Conservation (phyloP, 352 stramenopile genomes). For the Globisporangium apiculatum region DNA sequence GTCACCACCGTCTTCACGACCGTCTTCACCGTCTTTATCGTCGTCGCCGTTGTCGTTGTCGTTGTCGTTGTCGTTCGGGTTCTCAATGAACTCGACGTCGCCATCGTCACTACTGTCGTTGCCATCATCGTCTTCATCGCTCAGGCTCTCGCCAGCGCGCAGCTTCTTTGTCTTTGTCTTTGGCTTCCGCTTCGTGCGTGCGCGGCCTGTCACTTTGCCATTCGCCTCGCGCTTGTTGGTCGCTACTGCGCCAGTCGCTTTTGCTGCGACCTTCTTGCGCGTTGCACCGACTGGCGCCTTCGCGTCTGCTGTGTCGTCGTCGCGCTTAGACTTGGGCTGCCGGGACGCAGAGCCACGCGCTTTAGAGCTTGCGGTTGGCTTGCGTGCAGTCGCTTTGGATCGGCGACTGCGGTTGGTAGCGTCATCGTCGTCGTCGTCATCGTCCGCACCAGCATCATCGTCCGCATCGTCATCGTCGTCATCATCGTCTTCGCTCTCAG, state of each 20-base stretch:
- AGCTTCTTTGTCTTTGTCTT: neutral
- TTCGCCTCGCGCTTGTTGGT: neutral
- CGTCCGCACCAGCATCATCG: neutral
- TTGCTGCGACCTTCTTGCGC: slow-evolving; percentile 10
- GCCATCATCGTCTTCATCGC: neutral
- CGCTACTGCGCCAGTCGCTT: slow-evolving; percentile 8
- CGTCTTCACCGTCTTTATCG: neutral
- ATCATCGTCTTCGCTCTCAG: neutral
- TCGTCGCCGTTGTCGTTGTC: neutral
- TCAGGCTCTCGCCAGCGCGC: neutral
- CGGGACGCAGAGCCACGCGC: neutral
- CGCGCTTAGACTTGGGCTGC: neutral
- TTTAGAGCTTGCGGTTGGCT: neutral
- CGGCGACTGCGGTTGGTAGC: neutral
- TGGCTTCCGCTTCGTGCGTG: slow-evolving; percentile 7
- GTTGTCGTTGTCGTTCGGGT: neutral
- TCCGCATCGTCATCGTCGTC: neutral
- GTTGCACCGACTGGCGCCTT: neutral
- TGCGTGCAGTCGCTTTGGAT: neutral
- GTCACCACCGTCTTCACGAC: slow-evolving; percentile 2
- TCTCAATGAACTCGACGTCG: slow-evolving; percentile 14
- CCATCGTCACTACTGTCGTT: slow-evolving; percentile 6
- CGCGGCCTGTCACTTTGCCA: neutral
- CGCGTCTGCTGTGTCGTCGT: neutral
- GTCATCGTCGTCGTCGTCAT: neutral